Evolutionary conservation across 2,329 filamentous ascomycete genomes (phyloP), one percentile per base, ranked within the genome.

Genomic region (Hymenoscyphus fructigenus): DNA sequence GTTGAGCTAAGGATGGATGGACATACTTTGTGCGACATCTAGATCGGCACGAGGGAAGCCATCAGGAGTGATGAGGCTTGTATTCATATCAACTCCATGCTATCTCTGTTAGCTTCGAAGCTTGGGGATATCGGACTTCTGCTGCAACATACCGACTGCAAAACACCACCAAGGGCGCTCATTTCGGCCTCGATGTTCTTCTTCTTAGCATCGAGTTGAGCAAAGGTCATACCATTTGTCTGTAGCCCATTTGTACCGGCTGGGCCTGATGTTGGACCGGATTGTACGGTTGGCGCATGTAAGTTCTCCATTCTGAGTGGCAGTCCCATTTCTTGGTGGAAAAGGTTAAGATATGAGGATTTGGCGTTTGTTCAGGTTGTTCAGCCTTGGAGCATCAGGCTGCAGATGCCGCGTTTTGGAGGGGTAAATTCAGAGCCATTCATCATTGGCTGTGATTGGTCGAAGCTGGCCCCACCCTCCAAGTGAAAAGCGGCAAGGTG

Each of bases 51-150:
- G 87, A 36, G 95, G 95, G 76, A 92, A 99, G 58, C 95, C 95
- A 78, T 98, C 95, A 67, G 88, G 86, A 15, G 94, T 97, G 28
- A 92, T 87, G 47, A 99, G 85, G 65, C 87, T 84, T 7, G 95
- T 97, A 73, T 90, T 89, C 95, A 99, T 99, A 73, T 91, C 89
- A 61, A 97, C 94, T 56, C 90, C 88, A 81, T 98, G 94, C 93
- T 97, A 73, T 14, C 36, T 32, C 44, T 38, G 57, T 72, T 58
- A 71, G 66, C 53, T 34, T 66, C 47, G 17, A 60, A 26, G 50
- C 6, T 56, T 32, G 3, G 28, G 10, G 61, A 10, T 38, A 26
- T 38, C 58, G 29, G 28, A 67, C 28, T 15, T 17, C 34, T 29
- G 36, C 10, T 20, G 2, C 17, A 38, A 58, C 85, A 73, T 80